Conservation (phyloP, 805 yeast species). For the Maudiozyma bulderi region DNA sequence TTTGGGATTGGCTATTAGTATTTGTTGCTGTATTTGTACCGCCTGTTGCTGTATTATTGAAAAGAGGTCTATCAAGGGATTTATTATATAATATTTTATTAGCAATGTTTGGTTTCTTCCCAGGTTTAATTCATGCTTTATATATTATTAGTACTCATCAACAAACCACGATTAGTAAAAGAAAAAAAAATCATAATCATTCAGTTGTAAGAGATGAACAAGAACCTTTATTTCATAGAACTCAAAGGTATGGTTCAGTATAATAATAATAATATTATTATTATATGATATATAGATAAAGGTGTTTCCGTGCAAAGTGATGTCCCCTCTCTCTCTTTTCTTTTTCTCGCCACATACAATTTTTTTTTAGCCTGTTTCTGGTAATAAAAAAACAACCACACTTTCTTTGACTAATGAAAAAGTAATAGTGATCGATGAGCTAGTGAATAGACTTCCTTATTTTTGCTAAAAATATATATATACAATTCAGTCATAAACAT, state of each 20-base stretch:
- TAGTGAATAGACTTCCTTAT: too few relatives aligned
- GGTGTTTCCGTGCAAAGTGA: neutral
- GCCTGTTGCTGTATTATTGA: conserved; percentile 60
- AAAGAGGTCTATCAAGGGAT: conserved; percentile 44
- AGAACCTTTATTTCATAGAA: neutral
- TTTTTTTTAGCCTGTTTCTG: too few relatives aligned
- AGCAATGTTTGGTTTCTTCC: conserved; percentile 54
- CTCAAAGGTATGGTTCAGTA: neutral
- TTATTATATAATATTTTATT: conserved; percentile 48
- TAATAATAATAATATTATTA: too few relatives aligned
- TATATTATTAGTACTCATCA: conserved; percentile 39
- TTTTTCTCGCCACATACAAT: too few relatives aligned
- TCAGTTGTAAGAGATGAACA: neutral
- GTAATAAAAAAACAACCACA: too few relatives aligned
- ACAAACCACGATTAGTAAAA: neutral
- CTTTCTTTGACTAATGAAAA: too few relatives aligned
- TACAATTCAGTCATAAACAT: too few relatives aligned
- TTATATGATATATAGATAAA: too few relatives aligned
- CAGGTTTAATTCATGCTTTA: conserved; percentile 61
- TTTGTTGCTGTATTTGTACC: conserved; percentile 61
- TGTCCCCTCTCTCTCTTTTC: too few relatives aligned
- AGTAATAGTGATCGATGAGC: too few relatives aligned
- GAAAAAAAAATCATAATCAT: neutral
- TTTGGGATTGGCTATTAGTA: conserved; percentile 52
- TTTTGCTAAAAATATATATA: too few relatives aligned